phyloP scores from a whole-genome alignment of 2,329 filamentous ascomycete genomes.

The Exophiala phaeomuriformis region DNA sequence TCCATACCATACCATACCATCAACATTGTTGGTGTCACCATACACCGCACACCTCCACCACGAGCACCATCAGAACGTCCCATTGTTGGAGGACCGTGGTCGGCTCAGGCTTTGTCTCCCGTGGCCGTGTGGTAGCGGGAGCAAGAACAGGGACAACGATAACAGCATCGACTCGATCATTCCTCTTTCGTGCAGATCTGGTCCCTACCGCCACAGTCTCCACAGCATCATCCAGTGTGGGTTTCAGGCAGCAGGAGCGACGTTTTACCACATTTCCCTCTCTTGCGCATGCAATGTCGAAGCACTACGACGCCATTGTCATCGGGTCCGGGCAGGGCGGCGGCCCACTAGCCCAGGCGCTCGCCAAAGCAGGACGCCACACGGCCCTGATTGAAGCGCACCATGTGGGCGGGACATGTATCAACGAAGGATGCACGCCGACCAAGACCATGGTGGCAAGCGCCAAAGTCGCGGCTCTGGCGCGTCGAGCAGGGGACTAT shows the following conservation, averaged over 20 bases:
- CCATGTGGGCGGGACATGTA: constrained; percentile 46
- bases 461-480: constrained; percentile 44
- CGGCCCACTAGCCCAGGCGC: constrained; percentile 44
- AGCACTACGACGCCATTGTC: constrained; percentile 39
- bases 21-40: no score
- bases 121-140: no score
- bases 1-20: no score
- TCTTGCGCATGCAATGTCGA: constrained; percentile 14
- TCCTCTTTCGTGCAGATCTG: no score
- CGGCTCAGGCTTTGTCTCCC: no score
- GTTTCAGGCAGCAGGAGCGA: not conserved
- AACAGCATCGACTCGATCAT: no score
- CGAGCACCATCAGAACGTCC: no score
- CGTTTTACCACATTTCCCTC: not conserved
- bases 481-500: constrained; percentile 39
- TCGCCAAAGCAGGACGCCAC: constrained; percentile 40
- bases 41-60: no score
- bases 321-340: constrained; percentile 50
- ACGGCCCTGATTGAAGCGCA: constrained; percentile 45
- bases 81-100: no score
- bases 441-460: constrained; percentile 53
- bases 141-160: no score
- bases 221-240: no score
- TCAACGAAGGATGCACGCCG: constrained; percentile 52
- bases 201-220: no score